These are phyloP conservation scores for Gigaspora rosea DNA, from an alignment of 192 early-diverging fungal species.

Conservation along the genomic window DNA sequence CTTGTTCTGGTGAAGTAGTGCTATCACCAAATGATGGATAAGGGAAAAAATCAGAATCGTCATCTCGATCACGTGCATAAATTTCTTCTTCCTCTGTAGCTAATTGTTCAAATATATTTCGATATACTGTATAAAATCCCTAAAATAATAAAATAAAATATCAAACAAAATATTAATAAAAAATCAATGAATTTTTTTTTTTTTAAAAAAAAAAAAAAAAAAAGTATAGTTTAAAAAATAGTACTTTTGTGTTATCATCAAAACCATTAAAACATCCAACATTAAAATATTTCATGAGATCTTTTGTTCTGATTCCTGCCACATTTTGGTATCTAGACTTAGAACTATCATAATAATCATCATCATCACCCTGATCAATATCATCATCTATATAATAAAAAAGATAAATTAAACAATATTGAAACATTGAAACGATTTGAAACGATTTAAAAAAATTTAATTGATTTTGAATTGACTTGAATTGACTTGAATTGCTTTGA, in stretches of 20 bases:
- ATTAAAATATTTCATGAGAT: conserved; percentile 83
- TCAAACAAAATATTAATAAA: too few species aligned
- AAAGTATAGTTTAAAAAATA: background rate
- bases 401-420: too few species aligned
- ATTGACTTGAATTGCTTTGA: too few species aligned
- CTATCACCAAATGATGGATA: conserved; percentile 71
- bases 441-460: too few species aligned
- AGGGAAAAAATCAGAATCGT: conserved; percentile 39
- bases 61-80: conserved; percentile 41
- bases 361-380: conserved; percentile 46
- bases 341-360: conserved; percentile 37
- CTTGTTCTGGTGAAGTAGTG: conserved; percentile 66
- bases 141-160: background rate
- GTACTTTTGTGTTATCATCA: conserved; percentile 60
- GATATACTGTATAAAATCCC: conserved; percentile 84
- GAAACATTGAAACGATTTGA: too few species aligned
- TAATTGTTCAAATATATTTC: conserved; percentile 74
- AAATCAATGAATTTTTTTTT: background rate
- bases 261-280: conserved; percentile 71
- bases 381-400: conserved; percentile 49
- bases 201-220: background rate
- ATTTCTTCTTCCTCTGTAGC: conserved; percentile 81
- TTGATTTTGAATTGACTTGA: too few species aligned
- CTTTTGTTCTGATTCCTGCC: conserved; percentile 57
- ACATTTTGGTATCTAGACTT: background rate